These are phyloP conservation scores for Cupressus sempervirens DNA, from an alignment of 75 land plant species.

Conservation along the genomic window DNA sequence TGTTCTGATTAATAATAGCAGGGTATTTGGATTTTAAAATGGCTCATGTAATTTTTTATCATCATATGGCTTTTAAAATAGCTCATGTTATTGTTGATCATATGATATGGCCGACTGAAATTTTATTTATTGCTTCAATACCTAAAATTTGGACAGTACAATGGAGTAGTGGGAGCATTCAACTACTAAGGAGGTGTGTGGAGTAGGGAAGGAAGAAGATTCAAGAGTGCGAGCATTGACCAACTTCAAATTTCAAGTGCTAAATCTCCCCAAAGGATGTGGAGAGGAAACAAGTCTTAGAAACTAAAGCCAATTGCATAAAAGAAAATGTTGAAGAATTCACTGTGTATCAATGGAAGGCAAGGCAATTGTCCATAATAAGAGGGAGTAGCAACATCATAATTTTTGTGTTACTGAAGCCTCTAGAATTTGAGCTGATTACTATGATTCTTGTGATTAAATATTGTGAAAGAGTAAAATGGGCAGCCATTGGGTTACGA, in stretches of 20 bases:
- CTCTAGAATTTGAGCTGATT: conserved; percentile 48
- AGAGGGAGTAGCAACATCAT: not conserved
- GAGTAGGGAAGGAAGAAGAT: conserved; percentile 36
- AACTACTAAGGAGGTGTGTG: conserved; percentile 70
- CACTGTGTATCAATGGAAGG: conserved; percentile 36
- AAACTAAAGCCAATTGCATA: no score
- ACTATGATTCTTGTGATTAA: conserved; percentile 41
- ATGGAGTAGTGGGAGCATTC: conserved; percentile 63
- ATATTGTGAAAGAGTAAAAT: conserved; percentile 22
- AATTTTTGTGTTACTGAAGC: conserved; percentile 18
- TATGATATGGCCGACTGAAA: no score
- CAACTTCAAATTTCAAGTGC: conserved; percentile 42
- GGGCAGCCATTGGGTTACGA: conserved; percentile 12
- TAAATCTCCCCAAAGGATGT: conserved; percentile 38
- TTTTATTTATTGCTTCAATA: not conserved
- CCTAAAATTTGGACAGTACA: conserved; percentile 22
- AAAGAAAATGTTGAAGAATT: conserved; percentile 19
- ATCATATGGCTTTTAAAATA: no score
- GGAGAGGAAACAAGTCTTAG: conserved; percentile 26
- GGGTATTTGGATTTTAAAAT: no score
- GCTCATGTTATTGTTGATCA: no score
- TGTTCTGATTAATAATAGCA: no score
- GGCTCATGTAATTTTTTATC: no score
- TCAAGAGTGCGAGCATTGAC: conserved; percentile 23
- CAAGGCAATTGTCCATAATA: conserved; percentile 17